Evolutionary conservation across 805 yeast genomes (phyloP), one percentile per base, ranked within the genome.

Genomic region (Saccharomycopsis guyanensis): DNA sequence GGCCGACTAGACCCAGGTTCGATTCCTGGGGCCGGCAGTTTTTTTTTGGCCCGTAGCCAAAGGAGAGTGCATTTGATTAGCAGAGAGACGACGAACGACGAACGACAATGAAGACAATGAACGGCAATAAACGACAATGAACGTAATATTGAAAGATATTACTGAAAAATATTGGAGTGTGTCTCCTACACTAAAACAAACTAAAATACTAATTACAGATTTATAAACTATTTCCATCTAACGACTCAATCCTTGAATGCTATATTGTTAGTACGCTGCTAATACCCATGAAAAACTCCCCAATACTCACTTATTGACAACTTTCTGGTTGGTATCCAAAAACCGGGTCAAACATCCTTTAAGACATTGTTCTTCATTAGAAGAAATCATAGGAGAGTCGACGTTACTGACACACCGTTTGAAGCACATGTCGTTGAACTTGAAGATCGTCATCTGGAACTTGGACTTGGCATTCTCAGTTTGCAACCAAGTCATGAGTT

Each of bases 351-450:
- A 77, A 64, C 97, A 89, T 68, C 83, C 83, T 49, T 71, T 66
- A 60, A 89, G 66, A 62, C 97, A 89, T 31, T 69, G 64, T 55
- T 82, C 84, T 64, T 89, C 97, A 46, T 63, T 62, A 2, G 66
- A 44, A 52, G 71, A 70, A 41, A 69, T 65, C 42, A 76, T 62
- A 38, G 56, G 57, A 3, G 66, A 50, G 18, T 64, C 67, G 51
- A 57, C 57, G 22, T 65, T 61, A 41, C 68, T 66, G 43, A 87
- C 74, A 64, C 97, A 89, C 66, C 85, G 84, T 62, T 82, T 85
- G 73, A 87, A 89, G 63, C 97, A 89, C 71, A 82, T 72, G 60
- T 87, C 89, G 23, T 96, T 88, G 74, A 86, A 87, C 58, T 73
- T 77, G 62, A 89, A 96, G 51, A 89, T 84, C 29, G 94, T 78